Evolutionary conservation across 768 basidiomycete species (phyloP).

Genomic region (Mycena venus): DNA sequence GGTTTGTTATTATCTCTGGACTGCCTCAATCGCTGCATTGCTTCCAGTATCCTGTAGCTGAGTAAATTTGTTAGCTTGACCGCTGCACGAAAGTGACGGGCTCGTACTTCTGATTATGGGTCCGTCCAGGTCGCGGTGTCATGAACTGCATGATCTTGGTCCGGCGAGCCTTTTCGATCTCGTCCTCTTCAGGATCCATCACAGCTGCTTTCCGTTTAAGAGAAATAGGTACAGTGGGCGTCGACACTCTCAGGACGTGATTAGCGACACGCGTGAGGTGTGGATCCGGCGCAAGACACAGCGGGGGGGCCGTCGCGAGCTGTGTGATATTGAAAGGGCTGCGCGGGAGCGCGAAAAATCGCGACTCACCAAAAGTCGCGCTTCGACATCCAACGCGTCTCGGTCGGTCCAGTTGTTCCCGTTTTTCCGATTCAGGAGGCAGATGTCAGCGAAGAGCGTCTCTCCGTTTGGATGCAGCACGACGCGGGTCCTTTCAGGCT

Average conservation of each 20-base stretch:
- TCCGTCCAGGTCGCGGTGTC: slow-evolving; percentile 69
- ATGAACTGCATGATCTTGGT: slow-evolving; percentile 85
- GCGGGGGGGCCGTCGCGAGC: slow-evolving; percentile 81
- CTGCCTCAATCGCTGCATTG: slow-evolving; percentile 46
- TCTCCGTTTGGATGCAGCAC: slow-evolving; percentile 85
- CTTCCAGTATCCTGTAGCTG: slow-evolving; percentile 74
- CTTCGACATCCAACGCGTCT: slow-evolving; percentile 81
- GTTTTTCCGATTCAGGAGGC: slow-evolving; percentile 71
- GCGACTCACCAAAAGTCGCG: slow-evolving; percentile 74
- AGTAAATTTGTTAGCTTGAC: slow-evolving; percentile 1
- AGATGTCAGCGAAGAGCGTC: slow-evolving; percentile 85
- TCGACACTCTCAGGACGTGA: slow-evolving; percentile 77
- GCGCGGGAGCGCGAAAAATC: slow-evolving; percentile 9
- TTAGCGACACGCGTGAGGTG: slow-evolving; percentile 84
- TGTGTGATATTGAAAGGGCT: slow-evolving; percentile 43
- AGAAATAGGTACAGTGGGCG: slow-evolving; percentile 78
- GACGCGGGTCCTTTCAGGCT: slow-evolving; percentile 75
- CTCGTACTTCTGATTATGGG: slow-evolving; percentile 64
- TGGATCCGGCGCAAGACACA: slow-evolving; percentile 86
- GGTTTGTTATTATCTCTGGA: slow-evolving; percentile 21
- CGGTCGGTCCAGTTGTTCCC: slow-evolving; percentile 76
- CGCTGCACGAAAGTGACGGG: slow-evolving; percentile 11
- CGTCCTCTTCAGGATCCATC: slow-evolving; percentile 81
- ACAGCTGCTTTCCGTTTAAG: slow-evolving; percentile 83
- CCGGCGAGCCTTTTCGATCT: slow-evolving; percentile 78